Base-by-base conservation (phyloP, 441 rosid species). In the Capsella rubella region DNA sequence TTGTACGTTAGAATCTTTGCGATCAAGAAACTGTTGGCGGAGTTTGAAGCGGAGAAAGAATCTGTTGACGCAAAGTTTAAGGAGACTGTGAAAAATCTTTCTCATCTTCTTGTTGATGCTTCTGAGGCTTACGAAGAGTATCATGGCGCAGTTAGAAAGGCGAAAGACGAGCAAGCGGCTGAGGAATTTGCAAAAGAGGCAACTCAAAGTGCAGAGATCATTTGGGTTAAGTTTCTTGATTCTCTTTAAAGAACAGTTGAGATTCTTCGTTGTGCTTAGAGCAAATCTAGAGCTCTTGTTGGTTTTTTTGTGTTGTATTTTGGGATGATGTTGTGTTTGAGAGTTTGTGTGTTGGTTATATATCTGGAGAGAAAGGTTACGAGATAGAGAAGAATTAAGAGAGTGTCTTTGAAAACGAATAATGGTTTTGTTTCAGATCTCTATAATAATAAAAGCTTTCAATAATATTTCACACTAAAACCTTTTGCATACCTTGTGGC, bases 211-310 rank as follows among this genome's bases (percentile, higher is more conserved):
- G 80, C 80, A 50, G 27, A 76, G 72, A 58, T 49, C 15, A 64
- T 71, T 2, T 76, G 80, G 80, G 55, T 54, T 64, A 63, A 70
- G 72, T 76, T 76, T 76, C 76, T 76, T 76, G 57, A 53, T 64
- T 64, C 62, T 70, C 76, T 76, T 56, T 76, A 65, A 46, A 62
- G 79, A 75, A 12, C 40, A 67, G 11, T 11, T 74, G 42, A 74
- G 73, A 58, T 51, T 60, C 29, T 67, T 51, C 49, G 4, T 27
- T 57, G 43, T 47, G 60, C 5, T 74, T 11, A 65, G 42, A 52
- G 73, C 57, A 43, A 67, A 63, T 43, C 12, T 75, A 2, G 79
- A 60, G 31, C 47, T 74, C 62, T 59, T 51, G 21, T 51, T 40
- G 46, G 55, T 59, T 21, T 2, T 74, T 66, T 66, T 66, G 67